These are phyloP conservation scores for Rostrohypoxylon terebratum DNA, from an alignment of 495 filamentous ascomycete genomes.

Conservation along the genomic window DNA sequence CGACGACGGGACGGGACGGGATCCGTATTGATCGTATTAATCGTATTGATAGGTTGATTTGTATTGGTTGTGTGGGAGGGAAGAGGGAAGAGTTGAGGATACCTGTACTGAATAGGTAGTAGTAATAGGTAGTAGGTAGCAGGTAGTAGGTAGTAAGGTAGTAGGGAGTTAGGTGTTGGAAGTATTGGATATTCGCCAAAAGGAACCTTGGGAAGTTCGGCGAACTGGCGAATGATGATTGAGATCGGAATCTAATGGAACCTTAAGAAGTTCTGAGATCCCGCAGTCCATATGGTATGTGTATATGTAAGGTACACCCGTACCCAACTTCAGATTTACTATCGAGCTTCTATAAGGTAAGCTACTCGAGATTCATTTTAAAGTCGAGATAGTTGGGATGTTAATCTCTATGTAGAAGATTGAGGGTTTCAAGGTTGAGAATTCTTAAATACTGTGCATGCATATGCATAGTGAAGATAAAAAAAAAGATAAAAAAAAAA, in stretches of 20 bases:
- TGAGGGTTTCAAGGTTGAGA: neutral
- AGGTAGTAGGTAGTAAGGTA: too few species aligned
- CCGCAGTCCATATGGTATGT: slow-evolving; percentile 2
- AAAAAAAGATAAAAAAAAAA: too few species aligned
- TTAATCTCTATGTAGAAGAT: neutral
- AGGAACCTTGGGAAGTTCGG: slow-evolving; percentile 8
- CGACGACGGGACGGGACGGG: neutral
- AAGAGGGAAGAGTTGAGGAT: slow-evolving; percentile 15
- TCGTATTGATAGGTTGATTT: slow-evolving; percentile 2
- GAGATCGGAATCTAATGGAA: slow-evolving; percentile 24
- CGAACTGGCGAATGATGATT: slow-evolving; percentile 12
- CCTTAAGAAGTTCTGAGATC: slow-evolving; percentile 20
- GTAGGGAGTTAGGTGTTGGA: too few species aligned
- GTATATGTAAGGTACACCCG: neutral
- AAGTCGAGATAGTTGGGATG: neutral
- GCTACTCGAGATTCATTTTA: neutral
- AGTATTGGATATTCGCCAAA: neutral
- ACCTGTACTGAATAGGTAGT: too few species aligned
- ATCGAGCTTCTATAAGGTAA: neutral
- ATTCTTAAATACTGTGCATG: slow-evolving; percentile 3
- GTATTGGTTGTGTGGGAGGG: slow-evolving; percentile 5
- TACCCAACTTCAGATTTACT: neutral
- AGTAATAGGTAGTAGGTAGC: too few species aligned
- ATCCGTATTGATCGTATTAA: neutral
- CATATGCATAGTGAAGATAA: too few species aligned